phyloP scores from a whole-genome alignment of 257 asterid species.

The Przewalskia tangutica region DNA sequence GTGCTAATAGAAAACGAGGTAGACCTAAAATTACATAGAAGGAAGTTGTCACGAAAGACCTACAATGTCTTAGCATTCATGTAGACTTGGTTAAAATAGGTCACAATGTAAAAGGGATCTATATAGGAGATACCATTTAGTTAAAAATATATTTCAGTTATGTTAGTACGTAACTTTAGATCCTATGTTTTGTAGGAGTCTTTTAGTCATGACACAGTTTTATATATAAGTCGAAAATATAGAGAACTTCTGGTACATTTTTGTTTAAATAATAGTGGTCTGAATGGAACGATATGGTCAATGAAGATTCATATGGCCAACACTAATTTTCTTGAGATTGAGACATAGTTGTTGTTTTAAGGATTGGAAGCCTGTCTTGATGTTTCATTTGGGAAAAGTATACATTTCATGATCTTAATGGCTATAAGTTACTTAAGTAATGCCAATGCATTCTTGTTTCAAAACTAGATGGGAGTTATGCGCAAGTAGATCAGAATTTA shows the following conservation, averaged over 20 bases:
- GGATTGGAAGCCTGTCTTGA: neutral
- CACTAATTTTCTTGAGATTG: neutral
- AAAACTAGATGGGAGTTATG: constrained; percentile 34
- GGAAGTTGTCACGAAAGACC: neutral
- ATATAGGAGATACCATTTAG: neutral
- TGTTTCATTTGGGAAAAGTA: neutral
- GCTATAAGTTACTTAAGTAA: neutral
- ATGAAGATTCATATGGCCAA: neutral
- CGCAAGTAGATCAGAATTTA: constrained; percentile 18
- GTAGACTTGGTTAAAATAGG: neutral
- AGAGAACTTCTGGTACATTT: neutral
- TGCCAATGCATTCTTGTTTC: constrained; percentile 14
- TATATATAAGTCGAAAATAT: neutral
- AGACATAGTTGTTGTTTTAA: neutral
- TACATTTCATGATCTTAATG: neutral
- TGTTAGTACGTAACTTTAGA: neutral
- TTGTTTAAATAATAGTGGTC: neutral
- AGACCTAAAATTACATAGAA: neutral
- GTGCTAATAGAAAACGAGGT: neutral
- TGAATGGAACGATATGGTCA: neutral
- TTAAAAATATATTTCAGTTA: neutral
- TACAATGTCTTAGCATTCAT: neutral
- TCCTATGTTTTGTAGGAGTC: neutral
- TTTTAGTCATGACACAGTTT: neutral
- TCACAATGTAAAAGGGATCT: neutral